A percentile compares a stretch with the other conserved stretches of the same genome.
Conservation (phyloP, 108 stramenopile genomes). For the Pseudonitzschia pungens region DNA sequence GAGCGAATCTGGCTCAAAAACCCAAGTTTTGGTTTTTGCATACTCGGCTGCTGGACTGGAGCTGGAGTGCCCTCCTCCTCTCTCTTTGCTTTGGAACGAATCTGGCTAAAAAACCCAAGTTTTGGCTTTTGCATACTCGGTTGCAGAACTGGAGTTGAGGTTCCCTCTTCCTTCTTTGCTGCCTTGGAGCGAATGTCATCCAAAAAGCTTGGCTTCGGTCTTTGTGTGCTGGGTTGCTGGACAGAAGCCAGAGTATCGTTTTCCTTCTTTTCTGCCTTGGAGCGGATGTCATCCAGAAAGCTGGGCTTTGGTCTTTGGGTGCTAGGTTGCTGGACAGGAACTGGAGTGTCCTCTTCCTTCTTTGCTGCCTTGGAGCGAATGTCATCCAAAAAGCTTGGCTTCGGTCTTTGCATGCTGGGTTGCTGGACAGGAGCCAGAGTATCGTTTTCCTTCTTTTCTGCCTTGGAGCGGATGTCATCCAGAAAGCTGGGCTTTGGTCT, state of each 20-base stretch:
- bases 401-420: neutral
- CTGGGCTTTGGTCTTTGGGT: too few species aligned
- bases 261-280: neutral
- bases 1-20: neutral
- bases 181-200: neutral
- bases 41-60: neutral
- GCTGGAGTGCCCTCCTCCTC: neutral
- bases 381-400: neutral
- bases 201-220: too few species aligned
- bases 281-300: too few species aligned
- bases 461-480: neutral
- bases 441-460: neutral
- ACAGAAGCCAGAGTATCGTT: neutral
- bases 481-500: neutral
- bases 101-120: neutral
- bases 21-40: neutral
- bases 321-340: neutral
- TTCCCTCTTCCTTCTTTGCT: neutral
- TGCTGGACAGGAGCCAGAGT: neutral
- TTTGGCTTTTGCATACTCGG: neutral
- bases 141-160: neutral
- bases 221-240: neutral
- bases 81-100: neutral
- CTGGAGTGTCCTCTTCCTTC: neutral
- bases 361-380: neutral